These are phyloP conservation scores for Orychophragmus violaceus DNA, from an alignment of 345 rosid species.

Conservation along the genomic window DNA sequence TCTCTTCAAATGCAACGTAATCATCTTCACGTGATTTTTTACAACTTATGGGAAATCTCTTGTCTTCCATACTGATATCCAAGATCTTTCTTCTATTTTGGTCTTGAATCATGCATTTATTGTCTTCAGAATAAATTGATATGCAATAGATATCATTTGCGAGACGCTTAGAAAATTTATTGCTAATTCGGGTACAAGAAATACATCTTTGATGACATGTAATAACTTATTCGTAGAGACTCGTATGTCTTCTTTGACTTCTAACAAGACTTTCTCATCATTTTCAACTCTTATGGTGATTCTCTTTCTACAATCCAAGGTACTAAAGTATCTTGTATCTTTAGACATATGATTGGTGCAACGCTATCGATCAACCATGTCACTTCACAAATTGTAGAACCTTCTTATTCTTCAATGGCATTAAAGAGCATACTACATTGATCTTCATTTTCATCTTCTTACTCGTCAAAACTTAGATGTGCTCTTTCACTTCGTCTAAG, in stretches of 20 bases:
- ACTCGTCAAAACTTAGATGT: too few species aligned
- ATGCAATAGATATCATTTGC: neutral
- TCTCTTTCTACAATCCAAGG: neutral
- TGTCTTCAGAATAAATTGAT: neutral
- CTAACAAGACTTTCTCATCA: neutral
- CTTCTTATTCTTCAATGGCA: too few species aligned
- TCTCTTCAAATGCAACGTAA: neutral
- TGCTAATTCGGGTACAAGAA: neutral
- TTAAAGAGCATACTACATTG: too few species aligned
- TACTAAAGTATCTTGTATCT: neutral
- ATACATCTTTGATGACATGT: neutral
- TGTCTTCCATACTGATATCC: neutral
- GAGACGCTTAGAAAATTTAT: neutral
- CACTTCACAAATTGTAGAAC: too few species aligned
- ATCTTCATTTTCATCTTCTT: too few species aligned
- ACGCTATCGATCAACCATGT: too few species aligned
- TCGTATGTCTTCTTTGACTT: neutral
- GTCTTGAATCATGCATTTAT: neutral
- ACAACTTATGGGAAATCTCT: neutral
- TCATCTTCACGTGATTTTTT: neutral
- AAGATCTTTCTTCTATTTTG: neutral
- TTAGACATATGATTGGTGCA: too few species aligned
- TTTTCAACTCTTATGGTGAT: neutral
- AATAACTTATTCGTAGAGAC: neutral
- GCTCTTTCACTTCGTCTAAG: too few species aligned